Percentiles rank a stretch among this genome's conserved stretches.
Conservation (phyloP, 805 yeast species). For the Huiozyma naganishii region DNA sequence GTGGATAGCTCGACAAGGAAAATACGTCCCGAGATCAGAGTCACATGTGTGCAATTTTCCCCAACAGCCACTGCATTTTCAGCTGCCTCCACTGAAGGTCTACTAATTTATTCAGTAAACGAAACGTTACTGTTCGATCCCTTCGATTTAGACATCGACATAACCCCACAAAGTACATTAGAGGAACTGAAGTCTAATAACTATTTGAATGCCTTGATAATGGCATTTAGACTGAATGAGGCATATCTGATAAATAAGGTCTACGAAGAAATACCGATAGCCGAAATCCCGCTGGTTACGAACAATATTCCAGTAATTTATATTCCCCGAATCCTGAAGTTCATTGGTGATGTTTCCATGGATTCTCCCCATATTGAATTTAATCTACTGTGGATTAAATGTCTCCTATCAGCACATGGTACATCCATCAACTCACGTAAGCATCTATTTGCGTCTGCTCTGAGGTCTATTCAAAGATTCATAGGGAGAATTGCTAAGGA, state of each 20-base stretch:
- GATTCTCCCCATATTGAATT: constrained; percentile 80
- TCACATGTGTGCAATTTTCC: constrained; percentile 67
- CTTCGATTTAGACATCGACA: constrained; percentile 83
- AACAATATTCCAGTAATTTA: constrained; percentile 70
- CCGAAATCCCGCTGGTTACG: constrained; percentile 57
- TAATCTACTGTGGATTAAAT: constrained; percentile 70
- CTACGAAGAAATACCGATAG: constrained; percentile 61
- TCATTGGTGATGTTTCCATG: constrained; percentile 55
- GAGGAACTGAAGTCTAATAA: constrained; percentile 46
- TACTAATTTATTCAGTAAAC: constrained; percentile 72
- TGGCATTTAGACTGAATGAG: constrained; percentile 92
- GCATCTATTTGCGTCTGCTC: constrained; percentile 48
- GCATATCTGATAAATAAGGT: constrained; percentile 56
- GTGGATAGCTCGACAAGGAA: constrained; percentile 73
- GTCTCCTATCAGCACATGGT: constrained; percentile 65
- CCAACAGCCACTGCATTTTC: constrained; percentile 89
- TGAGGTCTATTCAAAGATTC: constrained; percentile 67
- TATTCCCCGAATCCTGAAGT: constrained; percentile 51
- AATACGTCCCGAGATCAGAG: constrained; percentile 73
- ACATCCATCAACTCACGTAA: constrained; percentile 52
- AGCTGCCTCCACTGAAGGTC: constrained; percentile 91
- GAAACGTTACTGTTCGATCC: constrained; percentile 77
- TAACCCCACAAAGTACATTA: constrained; percentile 69
- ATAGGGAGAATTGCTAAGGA: constrained; percentile 66
- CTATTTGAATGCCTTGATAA: constrained; percentile 68